Percentiles rank a stretch among this genome's conserved stretches.
phyloP scores from a whole-genome alignment of 129 eudicot genomes.

The Arctium lappa region DNA sequence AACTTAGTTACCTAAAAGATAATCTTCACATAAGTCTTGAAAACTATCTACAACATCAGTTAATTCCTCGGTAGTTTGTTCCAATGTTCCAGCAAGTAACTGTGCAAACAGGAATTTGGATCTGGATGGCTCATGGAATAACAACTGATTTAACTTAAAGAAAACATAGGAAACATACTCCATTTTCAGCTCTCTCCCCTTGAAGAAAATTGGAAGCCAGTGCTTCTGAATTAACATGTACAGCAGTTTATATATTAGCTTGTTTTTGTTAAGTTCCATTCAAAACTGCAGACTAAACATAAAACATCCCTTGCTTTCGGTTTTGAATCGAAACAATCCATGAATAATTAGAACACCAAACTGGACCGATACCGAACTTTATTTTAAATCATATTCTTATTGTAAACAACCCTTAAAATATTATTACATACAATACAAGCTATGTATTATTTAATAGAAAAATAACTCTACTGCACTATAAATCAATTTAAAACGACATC shows the following conservation, averaged over 20 bases:
- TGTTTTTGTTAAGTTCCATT: too few species aligned
- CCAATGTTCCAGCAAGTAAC: not conserved
- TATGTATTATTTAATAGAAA: too few species aligned
- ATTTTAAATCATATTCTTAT: too few species aligned
- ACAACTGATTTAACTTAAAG: not conserved
- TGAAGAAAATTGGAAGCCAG: not conserved
- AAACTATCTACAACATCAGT: slow-evolving; percentile 12
- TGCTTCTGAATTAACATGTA: not conserved
- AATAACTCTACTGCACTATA: not conserved
- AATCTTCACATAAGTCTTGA: slow-evolving; percentile 26
- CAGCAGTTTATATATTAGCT: too few species aligned
- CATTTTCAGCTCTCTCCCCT: slow-evolving; percentile 1
- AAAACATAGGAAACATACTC: slow-evolving; percentile 23
- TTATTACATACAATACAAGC: too few species aligned
- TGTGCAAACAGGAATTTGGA: not conserved
- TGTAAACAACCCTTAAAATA: too few species aligned
- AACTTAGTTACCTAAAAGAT: slow-evolving; percentile 27
- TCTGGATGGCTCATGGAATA: not conserved
- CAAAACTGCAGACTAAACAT: too few species aligned
- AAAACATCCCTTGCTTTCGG: too few species aligned
- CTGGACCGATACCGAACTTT: too few species aligned
- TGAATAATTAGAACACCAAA: not conserved
- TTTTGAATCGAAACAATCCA: too few species aligned
- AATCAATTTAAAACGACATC: not conserved
- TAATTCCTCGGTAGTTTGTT: not conserved